These are phyloP conservation scores for Fusarium devonianum DNA, from an alignment of 2,329 filamentous ascomycete species.

Conservation along the genomic window DNA sequence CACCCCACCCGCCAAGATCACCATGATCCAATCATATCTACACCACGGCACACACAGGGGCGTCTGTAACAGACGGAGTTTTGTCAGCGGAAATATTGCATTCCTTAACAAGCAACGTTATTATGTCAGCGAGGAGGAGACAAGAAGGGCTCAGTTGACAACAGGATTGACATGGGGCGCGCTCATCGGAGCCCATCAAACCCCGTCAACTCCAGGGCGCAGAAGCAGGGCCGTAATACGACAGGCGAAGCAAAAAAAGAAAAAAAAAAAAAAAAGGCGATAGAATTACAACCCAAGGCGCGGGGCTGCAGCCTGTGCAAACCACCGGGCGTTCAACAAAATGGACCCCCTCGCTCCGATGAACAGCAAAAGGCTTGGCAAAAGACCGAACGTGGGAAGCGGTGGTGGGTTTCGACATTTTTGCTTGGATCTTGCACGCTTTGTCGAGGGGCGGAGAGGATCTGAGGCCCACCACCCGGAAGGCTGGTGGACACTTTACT, in stretches of 20 bases:
- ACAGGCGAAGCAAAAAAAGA: conserved; percentile 7
- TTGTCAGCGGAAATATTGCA: conserved; percentile 30
- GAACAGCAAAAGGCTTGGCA: conserved; percentile 13
- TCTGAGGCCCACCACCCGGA: conserved; percentile 17
- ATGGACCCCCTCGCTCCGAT: conserved; percentile 5
- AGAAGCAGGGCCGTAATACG: conserved; percentile 11
- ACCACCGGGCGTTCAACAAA: conserved; percentile 8
- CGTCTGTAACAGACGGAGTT: conserved; percentile 16
- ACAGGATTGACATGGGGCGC: conserved; percentile 8
- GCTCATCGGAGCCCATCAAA: conserved; percentile 16
- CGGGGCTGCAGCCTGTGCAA: not conserved
- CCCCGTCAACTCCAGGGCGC: conserved; percentile 28
- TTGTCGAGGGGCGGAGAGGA: conserved; percentile 24
- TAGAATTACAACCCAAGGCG: conserved; percentile 13
- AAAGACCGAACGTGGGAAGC: conserved; percentile 3
- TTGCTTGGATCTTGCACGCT: conserved; percentile 9
- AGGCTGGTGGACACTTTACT: conserved; percentile 9
- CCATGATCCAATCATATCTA: conserved; percentile 19
- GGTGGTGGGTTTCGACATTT: conserved; percentile 1
- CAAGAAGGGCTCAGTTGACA: conserved; percentile 6
- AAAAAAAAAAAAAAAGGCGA: conserved; percentile 19
- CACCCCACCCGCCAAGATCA: conserved; percentile 23
- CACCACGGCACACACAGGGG: conserved; percentile 12
- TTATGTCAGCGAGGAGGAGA: conserved; percentile 12
- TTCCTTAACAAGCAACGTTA: conserved; percentile 1